These are phyloP conservation scores for Vachellia collinsii DNA, from an alignment of 306 rosid species.

Conservation along the genomic window DNA sequence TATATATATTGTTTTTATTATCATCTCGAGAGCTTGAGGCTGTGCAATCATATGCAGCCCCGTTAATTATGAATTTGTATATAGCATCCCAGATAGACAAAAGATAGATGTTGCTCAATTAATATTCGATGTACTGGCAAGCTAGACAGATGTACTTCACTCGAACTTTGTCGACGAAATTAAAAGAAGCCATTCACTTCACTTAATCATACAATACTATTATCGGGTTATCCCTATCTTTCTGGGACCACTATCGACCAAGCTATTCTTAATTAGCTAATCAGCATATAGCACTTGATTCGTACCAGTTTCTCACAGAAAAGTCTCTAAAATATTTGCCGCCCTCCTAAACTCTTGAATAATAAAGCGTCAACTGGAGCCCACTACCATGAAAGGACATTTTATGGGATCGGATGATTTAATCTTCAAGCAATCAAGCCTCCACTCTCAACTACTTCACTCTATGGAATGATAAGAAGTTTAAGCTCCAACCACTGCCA, in stretches of 20 bases:
- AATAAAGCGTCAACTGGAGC: too few species aligned
- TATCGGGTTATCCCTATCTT: too few species aligned
- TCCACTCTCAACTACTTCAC: too few species aligned
- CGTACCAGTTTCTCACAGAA: not conserved
- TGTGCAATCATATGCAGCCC: conserved; percentile 34
- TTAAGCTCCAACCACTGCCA: not conserved
- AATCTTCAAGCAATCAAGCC: too few species aligned
- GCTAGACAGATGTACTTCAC: conserved; percentile 34
- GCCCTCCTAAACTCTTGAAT: not conserved
- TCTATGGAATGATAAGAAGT: too few species aligned
- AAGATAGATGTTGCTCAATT: conserved; percentile 7
- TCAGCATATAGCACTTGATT: conserved; percentile 14
- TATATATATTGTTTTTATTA: not conserved
- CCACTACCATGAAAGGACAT: too few species aligned
- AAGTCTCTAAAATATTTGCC: not conserved
- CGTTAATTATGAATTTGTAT: conserved; percentile 13
- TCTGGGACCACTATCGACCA: conserved; percentile 37
- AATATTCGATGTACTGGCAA: too few species aligned
- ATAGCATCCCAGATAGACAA: not conserved
- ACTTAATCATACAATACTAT: not conserved
- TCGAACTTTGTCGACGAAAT: conserved; percentile 33
- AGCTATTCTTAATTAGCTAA: conserved; percentile 16
- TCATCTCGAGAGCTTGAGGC: conserved; percentile 35
- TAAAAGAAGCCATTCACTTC: conserved; percentile 40
- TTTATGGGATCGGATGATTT: too few species aligned